Evolutionary conservation across 257 asterid species (phyloP), one percentile per base, ranked within the genome.

Genomic region (Ilex asprella): DNA sequence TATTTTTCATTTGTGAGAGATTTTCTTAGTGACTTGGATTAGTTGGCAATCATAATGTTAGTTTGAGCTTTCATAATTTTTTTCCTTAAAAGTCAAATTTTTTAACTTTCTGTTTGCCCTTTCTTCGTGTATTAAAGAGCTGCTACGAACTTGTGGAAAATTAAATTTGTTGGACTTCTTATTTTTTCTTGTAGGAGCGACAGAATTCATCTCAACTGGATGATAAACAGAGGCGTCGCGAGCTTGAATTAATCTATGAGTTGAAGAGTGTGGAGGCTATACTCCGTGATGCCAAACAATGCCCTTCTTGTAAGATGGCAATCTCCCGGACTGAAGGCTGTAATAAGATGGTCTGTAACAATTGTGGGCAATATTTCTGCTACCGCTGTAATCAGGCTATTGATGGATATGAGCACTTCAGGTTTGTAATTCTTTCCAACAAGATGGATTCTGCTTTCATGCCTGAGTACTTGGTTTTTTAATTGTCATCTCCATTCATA

Each of bases 271-370:
- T 81, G 68, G 73, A 61, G 74, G 87, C 78, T 76, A 88, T 88
- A 59, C 46, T 39, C n/a, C 76, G 70, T 49, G 67, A 50, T 70
- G 86, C 96, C 1, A 91, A 86, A 78, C 96, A 76, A 72, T 91
- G 97, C 81, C 98, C 98, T 76, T 74, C 83, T 27, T 91, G 98
- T 80, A 83, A 81, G 74, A 88, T 86, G 89, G 95, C 95, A 39
- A 88, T 88, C 66, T 77, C 92, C 29, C 82, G 91, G 66, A 79
- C 79, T 29, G 98, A 81, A 77, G 98, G 97, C 59, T 92, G 98
- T 89, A 92, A 92, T 73, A 92, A 88, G 79, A 86, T 92, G 81
- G 82, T 59, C 62, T 92, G 97, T 63, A 60, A 70, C 2, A 91
- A 86, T 67, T 91, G 97, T 70, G 95, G 93, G 62, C 62, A 64